These are phyloP conservation scores for Claviceps cyperi DNA, from an alignment of 2,329 filamentous ascomycete species.

Conservation along the genomic window DNA sequence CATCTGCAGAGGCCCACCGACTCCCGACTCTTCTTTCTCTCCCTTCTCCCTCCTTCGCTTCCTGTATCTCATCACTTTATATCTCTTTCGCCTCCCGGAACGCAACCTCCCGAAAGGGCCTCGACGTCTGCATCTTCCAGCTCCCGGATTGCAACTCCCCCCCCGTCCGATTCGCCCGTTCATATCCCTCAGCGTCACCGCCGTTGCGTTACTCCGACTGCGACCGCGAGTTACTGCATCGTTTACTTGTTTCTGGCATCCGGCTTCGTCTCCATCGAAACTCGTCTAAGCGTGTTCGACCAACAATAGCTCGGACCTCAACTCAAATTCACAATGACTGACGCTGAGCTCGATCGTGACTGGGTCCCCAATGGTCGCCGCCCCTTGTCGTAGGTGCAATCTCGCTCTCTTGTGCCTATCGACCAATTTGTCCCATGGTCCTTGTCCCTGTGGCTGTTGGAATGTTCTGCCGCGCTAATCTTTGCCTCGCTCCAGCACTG, in stretches of 20 bases:
- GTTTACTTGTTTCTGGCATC: not conserved
- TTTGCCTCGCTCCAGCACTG: conserved; percentile 43
- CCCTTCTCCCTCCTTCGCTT: conserved; percentile 1
- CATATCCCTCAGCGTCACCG: not conserved
- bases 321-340: conserved; percentile 27
- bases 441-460: not conserved
- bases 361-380: conserved; percentile 68
- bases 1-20: not conserved
- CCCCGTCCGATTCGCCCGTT: not conserved
- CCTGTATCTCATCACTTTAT: conserved; percentile 3
- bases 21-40: not conserved
- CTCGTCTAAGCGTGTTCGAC: not conserved
- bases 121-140: not conserved
- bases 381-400: conserved; percentile 62
- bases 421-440: not conserved
- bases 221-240: not conserved
- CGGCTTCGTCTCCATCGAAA: not conserved
- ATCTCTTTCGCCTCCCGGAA: conserved; percentile 4
- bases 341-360: conserved; percentile 59
- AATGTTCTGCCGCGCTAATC: not conserved
- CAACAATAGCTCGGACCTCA: not conserved
- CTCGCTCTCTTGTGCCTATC: not conserved
- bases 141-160: not conserved
- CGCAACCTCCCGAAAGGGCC: not conserved
- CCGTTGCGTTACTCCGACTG: not conserved